phyloP scores from a whole-genome alignment of 2,329 filamentous ascomycete species.

The Trichoderma endophyticum region DNA sequence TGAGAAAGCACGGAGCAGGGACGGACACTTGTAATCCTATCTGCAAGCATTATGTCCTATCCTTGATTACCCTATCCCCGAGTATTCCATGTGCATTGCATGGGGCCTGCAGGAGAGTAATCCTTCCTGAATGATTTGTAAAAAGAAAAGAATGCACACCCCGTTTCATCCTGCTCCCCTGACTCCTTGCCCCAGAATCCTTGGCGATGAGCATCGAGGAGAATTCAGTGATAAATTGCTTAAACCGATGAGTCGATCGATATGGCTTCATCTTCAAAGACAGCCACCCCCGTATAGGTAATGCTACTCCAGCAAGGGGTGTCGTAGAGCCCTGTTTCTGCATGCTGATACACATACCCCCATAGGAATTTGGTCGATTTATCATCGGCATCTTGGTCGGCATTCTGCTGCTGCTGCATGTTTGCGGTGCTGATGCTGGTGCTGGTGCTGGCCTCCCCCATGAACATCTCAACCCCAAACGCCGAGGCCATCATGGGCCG shows the following conservation, averaged over 20 bases:
- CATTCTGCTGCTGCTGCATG: background rate
- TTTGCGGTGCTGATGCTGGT: background rate
- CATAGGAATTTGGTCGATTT: background rate
- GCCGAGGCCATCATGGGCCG: slow-evolving; percentile 29
- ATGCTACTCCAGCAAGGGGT: background rate
- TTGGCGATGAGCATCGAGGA: background rate
- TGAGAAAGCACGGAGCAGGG: background rate
- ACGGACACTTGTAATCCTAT: background rate
- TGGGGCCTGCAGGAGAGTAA: background rate
- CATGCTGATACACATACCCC: background rate
- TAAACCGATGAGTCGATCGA: slow-evolving; percentile 1
- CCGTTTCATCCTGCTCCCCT: background rate
- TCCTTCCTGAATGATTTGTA: background rate
- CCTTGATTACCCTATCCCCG: background rate
- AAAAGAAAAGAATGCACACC: background rate
- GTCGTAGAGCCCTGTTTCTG: background rate
- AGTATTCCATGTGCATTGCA: background rate
- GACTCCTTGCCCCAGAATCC: background rate
- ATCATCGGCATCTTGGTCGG: background rate
- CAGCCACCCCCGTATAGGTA: background rate
- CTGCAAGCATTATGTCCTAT: background rate
- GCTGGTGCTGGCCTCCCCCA: background rate
- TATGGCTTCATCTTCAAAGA: background rate
- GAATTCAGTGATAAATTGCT: background rate
- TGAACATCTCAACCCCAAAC: slow-evolving; percentile 20